These are phyloP conservation scores for Crithidia acanthocephali DNA, from an alignment of 208 protist genomes.

Conservation along the genomic window DNA sequence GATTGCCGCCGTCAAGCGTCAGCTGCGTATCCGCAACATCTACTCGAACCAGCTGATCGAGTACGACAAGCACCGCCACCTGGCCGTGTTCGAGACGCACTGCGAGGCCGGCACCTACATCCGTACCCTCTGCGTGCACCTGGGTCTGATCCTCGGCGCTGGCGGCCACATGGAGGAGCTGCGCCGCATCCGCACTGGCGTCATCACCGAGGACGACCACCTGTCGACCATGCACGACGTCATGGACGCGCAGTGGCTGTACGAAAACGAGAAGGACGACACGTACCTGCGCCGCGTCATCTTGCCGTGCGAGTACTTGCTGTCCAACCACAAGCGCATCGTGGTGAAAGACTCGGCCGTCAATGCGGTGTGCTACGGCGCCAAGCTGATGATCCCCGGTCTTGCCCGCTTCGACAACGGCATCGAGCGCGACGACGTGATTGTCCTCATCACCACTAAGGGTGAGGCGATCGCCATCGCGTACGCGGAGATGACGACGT, in stretches of 20 bases:
- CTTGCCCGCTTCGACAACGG: slow-evolving; percentile 97
- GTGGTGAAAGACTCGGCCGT: slow-evolving; percentile 99
- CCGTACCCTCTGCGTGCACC: slow-evolving; percentile 99
- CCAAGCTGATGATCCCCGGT: slow-evolving; percentile 99
- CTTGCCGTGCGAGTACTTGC: slow-evolving; percentile 98
- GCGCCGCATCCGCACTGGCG: slow-evolving; percentile 97
- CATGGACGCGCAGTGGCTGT: slow-evolving; percentile 98
- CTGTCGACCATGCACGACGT: slow-evolving; percentile 99
- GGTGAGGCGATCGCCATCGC: slow-evolving; percentile 99
- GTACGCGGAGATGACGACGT: slow-evolving; percentile 99
- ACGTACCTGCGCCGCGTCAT: slow-evolving; percentile 97
- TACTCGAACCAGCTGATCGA: slow-evolving; percentile 99
- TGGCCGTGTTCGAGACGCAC: slow-evolving; percentile 98
- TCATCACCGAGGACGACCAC: slow-evolving; percentile 94
- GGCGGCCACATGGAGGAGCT: slow-evolving; percentile 99
- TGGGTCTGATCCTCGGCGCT: slow-evolving; percentile 98
- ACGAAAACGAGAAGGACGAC: slow-evolving; percentile 98
- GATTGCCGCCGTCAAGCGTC: slow-evolving; percentile 98
- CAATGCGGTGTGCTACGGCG: slow-evolving; percentile 99
- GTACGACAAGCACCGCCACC: slow-evolving; percentile 97
- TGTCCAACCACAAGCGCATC: slow-evolving; percentile 98
- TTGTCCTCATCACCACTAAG: slow-evolving; percentile 99
- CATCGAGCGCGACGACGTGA: slow-evolving; percentile 97
- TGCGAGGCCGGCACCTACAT: slow-evolving; percentile 99
- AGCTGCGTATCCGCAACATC: slow-evolving; percentile 99